Evolutionary conservation across 306 rosid genomes (phyloP).

Genomic region (Erythrophleum fordii): DNA sequence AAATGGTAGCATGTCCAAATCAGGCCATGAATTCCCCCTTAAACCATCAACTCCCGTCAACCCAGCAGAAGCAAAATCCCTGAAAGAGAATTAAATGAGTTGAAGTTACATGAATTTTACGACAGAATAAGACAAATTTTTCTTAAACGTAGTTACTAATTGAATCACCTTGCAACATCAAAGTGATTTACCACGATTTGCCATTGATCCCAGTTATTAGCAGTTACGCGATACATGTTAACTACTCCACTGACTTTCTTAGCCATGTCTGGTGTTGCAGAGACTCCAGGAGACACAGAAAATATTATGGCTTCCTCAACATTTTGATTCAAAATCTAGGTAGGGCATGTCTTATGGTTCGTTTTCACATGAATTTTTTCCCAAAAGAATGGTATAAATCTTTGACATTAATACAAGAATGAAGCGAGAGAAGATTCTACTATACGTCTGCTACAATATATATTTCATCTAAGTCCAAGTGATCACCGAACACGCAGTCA

Average conservation of each 20-base stretch:
- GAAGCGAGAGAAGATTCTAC: background rate
- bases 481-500: conserved; percentile 71
- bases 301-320: conserved; percentile 50
- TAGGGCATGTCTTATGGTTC: background rate
- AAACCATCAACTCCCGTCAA: background rate
- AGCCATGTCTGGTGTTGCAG: conserved; percentile 70
- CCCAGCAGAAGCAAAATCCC: conserved; percentile 56
- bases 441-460: conserved; percentile 57
- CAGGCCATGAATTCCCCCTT: background rate
- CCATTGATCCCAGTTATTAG: conserved; percentile 88
- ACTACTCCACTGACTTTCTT: conserved; percentile 50
- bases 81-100: conserved; percentile 24
- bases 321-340: conserved; percentile 72
- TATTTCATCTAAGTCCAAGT: conserved; percentile 62
- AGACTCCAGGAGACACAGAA: conserved; percentile 79
- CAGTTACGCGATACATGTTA: conserved; percentile 72
- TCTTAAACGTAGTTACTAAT: conserved; percentile 44
- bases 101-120: background rate
- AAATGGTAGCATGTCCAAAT: conserved; percentile 18
- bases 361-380: background rate
- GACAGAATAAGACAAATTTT: background rate
- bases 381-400: background rate
- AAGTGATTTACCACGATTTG: conserved; percentile 59
- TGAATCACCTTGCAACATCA: conserved; percentile 47
- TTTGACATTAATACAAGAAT: background rate